Evolutionary conservation across 331 rosid genomes (phyloP).

Genomic region (Rhamnella rubrinervis): DNA sequence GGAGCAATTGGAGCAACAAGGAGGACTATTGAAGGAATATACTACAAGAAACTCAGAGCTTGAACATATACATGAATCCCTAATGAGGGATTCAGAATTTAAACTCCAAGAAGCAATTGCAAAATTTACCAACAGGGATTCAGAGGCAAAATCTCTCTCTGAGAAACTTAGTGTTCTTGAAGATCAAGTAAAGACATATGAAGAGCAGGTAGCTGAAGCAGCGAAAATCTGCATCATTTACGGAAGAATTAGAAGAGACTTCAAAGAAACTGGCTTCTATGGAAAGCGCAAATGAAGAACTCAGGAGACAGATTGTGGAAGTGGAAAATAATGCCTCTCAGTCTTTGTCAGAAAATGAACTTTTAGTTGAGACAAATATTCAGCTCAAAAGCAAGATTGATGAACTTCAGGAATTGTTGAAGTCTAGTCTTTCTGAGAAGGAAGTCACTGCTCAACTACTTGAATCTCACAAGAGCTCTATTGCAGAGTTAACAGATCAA

Average conservation of each 20-base stretch:
- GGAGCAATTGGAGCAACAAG: slow-evolving; percentile 57
- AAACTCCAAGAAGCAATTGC: slow-evolving; percentile 66
- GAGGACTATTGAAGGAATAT: slow-evolving; percentile 47
- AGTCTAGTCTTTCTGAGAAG: slow-evolving; percentile 60
- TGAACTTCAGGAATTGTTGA: slow-evolving; percentile 71
- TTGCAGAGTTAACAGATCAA: slow-evolving; percentile 61
- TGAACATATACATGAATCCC: slow-evolving; percentile 63
- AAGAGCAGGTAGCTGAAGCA: slow-evolving; percentile 46
- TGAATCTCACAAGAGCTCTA: slow-evolving; percentile 56
- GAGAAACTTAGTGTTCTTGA: slow-evolving; percentile 65
- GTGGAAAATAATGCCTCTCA: slow-evolving; percentile 59
- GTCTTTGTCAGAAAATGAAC: slow-evolving; percentile 60
- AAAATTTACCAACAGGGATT: slow-evolving; percentile 53
- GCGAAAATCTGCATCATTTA: slow-evolving; percentile 44
- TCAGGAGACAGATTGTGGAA: slow-evolving; percentile 47
- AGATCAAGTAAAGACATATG: slow-evolving; percentile 43
- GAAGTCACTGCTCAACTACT: slow-evolving; percentile 55
- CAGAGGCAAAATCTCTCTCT: slow-evolving; percentile 68
- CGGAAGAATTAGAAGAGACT: slow-evolving; percentile 56
- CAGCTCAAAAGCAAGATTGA: slow-evolving; percentile 76
- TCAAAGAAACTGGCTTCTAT: slow-evolving; percentile 52
- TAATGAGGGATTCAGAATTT: slow-evolving; percentile 60
- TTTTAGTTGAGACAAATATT: slow-evolving; percentile 64
- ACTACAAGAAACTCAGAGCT: slow-evolving; percentile 68
- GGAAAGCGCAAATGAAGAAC: slow-evolving; percentile 63